phyloP scores from a whole-genome alignment of 768 basidiomycete genomes.

The Leccinum ochraceum region DNA sequence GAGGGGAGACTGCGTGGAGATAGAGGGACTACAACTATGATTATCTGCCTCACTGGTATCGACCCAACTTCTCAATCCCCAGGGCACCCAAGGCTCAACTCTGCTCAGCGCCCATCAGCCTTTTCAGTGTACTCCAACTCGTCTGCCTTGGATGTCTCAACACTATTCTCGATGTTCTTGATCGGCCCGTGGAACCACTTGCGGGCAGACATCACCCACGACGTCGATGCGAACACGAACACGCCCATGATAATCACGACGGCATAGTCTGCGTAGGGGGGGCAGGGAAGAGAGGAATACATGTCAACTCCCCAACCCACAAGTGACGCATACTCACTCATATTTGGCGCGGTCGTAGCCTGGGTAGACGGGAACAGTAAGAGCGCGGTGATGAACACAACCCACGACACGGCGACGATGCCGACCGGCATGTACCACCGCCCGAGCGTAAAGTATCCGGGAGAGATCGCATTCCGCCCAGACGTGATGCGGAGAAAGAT shows the following conservation, averaged over 20 bases:
- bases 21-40: too few species aligned
- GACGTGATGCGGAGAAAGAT: constrained; percentile 73
- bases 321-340: constrained; percentile 49
- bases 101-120: background rate
- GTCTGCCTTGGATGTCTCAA: constrained; percentile 2
- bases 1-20: too few species aligned
- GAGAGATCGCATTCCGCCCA: constrained; percentile 55
- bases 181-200: constrained; percentile 75
- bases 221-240: constrained; percentile 61
- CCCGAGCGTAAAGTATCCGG: constrained; percentile 64
- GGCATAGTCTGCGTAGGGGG: constrained; percentile 53
- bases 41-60: too few species aligned
- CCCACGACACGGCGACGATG: constrained; percentile 63
- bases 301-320: constrained; percentile 1
- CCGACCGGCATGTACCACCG: constrained; percentile 62
- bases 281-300: background rate
- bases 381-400: constrained; percentile 59
- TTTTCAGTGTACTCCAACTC: constrained; percentile 7
- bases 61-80: too few species aligned
- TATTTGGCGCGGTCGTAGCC: constrained; percentile 40
- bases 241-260: constrained; percentile 66
- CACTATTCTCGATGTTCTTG: constrained; percentile 41
- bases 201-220: constrained; percentile 65
- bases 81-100: too few species aligned
- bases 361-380: constrained; percentile 56